phyloP scores from a whole-genome alignment of 2,329 filamentous ascomycete species.

The Cadophora gregata region DNA sequence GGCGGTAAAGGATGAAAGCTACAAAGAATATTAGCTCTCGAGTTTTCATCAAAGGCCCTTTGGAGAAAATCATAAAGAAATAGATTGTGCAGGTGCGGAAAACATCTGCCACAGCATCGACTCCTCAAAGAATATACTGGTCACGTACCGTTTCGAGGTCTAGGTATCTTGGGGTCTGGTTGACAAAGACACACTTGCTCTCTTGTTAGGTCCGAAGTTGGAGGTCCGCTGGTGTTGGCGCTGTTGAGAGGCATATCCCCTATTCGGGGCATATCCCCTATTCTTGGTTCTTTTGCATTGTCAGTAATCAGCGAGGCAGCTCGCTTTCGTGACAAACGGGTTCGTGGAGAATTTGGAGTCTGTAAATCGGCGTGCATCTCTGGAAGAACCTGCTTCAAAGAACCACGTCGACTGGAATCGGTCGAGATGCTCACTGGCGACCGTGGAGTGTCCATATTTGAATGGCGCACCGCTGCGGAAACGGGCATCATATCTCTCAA shows the following conservation, averaged over 20 bases:
- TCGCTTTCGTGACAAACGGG: slow-evolving; percentile 43
- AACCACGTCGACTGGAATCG: slow-evolving; percentile 39
- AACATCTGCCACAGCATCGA: slow-evolving; percentile 31
- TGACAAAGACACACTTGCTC: slow-evolving; percentile 70
- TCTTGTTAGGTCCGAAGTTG: slow-evolving; percentile 35
- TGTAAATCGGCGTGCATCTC: slow-evolving; percentile 38
- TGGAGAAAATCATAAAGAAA: slow-evolving; percentile 35
- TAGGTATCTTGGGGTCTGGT: slow-evolving; percentile 73
- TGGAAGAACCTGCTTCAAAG: slow-evolving; percentile 35
- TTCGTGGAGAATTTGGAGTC: slow-evolving; percentile 38
- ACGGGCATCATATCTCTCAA: slow-evolving; percentile 37
- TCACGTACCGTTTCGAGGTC: slow-evolving; percentile 72
- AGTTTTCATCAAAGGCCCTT: slow-evolving; percentile 37
- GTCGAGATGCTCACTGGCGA: slow-evolving; percentile 41
- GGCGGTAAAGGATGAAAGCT: slow-evolving; percentile 98
- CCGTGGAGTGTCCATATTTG: slow-evolving; percentile 34
- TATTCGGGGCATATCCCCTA: slow-evolving; percentile 39
- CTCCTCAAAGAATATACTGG: slow-evolving; percentile 33
- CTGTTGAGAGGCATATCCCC: slow-evolving; percentile 40
- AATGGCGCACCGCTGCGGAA: slow-evolving; percentile 27
- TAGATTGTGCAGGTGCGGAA: slow-evolving; percentile 21
- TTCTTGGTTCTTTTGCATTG: slow-evolving; percentile 39
- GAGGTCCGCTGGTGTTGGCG: slow-evolving; percentile 36
- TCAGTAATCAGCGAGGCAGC: slow-evolving; percentile 42
- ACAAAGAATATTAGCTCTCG: slow-evolving; percentile 46